phyloP scores from a whole-genome alignment of 805 yeast species.

The Zygosaccharomyces gambellarensis region DNA sequence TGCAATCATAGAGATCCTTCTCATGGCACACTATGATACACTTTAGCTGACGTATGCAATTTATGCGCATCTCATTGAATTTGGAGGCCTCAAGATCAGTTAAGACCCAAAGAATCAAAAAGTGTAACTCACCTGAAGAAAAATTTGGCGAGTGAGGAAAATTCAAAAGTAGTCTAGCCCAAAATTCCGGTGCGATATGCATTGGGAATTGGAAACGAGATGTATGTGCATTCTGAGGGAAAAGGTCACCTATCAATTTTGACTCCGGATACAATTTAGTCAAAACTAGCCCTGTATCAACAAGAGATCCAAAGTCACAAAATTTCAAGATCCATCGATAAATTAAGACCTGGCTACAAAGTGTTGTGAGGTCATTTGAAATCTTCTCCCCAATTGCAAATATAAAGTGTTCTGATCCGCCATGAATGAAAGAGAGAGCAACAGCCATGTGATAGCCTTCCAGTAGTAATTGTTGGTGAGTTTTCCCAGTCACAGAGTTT shows the following conservation, averaged over 20 bases:
- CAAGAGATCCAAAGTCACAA: slow-evolving; percentile 18
- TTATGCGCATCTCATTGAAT: slow-evolving; percentile 8
- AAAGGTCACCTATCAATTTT: slow-evolving; percentile 2
- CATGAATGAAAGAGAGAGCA: slow-evolving; percentile 17
- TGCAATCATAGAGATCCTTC: slow-evolving; percentile 1
- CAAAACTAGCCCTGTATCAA: slow-evolving; percentile 9
- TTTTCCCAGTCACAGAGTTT: slow-evolving; percentile 2
- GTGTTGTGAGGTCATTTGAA: slow-evolving; percentile 5
- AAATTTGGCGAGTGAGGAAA: neutral
- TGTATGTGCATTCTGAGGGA: neutral
- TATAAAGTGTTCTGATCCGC: slow-evolving; percentile 13
- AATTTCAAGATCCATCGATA: slow-evolving; percentile 15
- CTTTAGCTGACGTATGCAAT: slow-evolving; percentile 21
- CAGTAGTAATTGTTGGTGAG: slow-evolving; percentile 12
- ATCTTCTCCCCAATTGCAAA: slow-evolving; percentile 8
- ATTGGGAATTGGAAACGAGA: slow-evolving; percentile 18
- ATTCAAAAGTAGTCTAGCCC: slow-evolving; percentile 10
- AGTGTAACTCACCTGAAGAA: slow-evolving; percentile 8
- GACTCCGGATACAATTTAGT: slow-evolving; percentile 4
- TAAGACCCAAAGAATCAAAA: slow-evolving; percentile 19
- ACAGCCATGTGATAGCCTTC: slow-evolving; percentile 15
- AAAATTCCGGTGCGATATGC: slow-evolving; percentile 12
- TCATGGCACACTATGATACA: slow-evolving; percentile 15
- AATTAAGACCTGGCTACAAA: slow-evolving; percentile 6
- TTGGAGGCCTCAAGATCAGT: slow-evolving; percentile 17